A percentile compares a stretch with the other conserved stretches of the same genome.
These are phyloP conservation scores for Tetradesmus lagerheimii DNA, from an alignment of 139 green algal genomes.

Conservation along the genomic window DNA sequence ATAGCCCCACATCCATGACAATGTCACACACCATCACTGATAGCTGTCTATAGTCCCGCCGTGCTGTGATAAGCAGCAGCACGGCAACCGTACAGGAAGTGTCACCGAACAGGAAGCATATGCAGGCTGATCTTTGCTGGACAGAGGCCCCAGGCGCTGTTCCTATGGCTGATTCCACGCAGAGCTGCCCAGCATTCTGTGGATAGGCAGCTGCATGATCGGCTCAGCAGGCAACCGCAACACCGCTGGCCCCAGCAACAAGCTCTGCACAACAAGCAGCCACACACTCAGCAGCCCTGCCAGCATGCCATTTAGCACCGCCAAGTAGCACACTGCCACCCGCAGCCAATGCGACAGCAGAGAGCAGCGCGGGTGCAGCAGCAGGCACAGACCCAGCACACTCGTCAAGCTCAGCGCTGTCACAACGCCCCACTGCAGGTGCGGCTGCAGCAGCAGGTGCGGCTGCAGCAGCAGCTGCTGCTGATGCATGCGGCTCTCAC, in stretches of 20 bases:
- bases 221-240: background rate
- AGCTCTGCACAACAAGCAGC: background rate
- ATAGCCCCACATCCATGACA: no score
- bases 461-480: constrained; percentile 1
- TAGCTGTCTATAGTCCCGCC: no score
- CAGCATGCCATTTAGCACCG: constrained; percentile 21
- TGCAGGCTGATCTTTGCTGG: no score
- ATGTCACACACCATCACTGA: no score
- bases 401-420: background rate
- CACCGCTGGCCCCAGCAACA: background rate
- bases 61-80: no score
- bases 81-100: no score
- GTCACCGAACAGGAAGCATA: no score
- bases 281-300: constrained; percentile 28
- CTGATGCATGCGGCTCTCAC: background rate
- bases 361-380: background rate
- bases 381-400: background rate
- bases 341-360: background rate
- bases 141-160: no score
- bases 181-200: constrained; percentile 19
- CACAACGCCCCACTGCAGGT: constrained; percentile 1
- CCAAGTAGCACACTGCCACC: background rate
- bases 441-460: background rate
- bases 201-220: background rate
- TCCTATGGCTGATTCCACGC: background rate